Percentiles rank a stretch among this genome's conserved stretches.
Conservation (phyloP, 164 flowering plant genomes). For the Stephania yunnanensis region DNA sequence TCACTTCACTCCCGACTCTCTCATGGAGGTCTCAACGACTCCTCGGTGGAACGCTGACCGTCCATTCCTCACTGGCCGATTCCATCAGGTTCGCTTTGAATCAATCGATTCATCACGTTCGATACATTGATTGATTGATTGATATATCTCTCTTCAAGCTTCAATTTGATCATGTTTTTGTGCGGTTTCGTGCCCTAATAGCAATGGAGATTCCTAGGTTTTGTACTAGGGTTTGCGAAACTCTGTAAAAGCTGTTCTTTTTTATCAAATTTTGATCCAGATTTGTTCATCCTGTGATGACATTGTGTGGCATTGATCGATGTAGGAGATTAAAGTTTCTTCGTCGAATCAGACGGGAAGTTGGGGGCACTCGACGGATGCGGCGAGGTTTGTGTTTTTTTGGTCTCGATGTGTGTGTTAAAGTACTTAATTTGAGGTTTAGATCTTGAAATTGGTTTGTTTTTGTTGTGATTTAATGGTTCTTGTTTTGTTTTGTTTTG, state of each 20-base stretch:
- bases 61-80: slow-evolving; percentile 80
- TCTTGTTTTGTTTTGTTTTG: neutral
- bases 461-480: neutral
- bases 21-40: slow-evolving; percentile 26
- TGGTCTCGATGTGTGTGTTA: neutral
- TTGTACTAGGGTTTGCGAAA: neutral
- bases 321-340: slow-evolving; percentile 43
- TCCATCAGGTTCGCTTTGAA: slow-evolving; percentile 49
- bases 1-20: neutral
- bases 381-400: slow-evolving; percentile 35
- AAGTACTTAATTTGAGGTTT: neutral
- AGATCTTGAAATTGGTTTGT: neutral
- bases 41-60: slow-evolving; percentile 79
- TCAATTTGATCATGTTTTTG: neutral
- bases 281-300: neutral
- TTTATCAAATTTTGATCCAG: no score
- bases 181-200: neutral
- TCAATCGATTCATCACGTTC: neutral
- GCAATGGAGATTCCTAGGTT: neutral
- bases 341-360: slow-evolving; percentile 33
- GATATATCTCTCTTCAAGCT: neutral
- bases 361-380: slow-evolving; percentile 34
- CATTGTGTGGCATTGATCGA: neutral
- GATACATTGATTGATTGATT: neutral
- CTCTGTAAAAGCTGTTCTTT: no score